Conservation (phyloP, 129 eudicot species). For the Arctium minus region DNA sequence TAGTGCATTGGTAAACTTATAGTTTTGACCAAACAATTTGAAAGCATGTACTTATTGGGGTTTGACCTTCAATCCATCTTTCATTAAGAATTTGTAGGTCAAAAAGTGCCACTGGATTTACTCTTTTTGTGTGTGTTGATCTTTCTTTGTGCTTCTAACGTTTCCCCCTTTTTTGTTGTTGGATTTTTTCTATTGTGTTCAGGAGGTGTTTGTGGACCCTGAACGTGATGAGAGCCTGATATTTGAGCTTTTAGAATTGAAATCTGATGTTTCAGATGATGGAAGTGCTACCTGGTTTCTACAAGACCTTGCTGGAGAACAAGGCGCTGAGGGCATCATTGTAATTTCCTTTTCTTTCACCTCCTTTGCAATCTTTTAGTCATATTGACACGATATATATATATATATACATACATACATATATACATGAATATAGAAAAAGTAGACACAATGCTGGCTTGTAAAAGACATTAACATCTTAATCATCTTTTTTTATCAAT, state of each 20-base stretch:
- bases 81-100: not conserved
- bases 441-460: not conserved
- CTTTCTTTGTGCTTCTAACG: not conserved
- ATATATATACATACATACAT: not conserved
- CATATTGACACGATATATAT: not conserved
- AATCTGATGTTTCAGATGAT: constrained; percentile 62
- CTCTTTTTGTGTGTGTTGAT: not conserved
- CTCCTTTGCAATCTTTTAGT: not conserved
- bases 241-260: constrained; percentile 76
- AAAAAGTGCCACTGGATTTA: not conserved
- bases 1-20: not conserved
- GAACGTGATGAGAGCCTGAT: constrained; percentile 81
- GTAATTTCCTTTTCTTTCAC: constrained; percentile 29
- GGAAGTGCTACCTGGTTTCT: constrained; percentile 96
- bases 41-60: not conserved
- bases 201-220: constrained; percentile 94
- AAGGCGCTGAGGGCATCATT: constrained; percentile 68
- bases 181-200: constrained; percentile 9
- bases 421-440: not conserved
- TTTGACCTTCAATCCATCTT: not conserved
- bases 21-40: not conserved
- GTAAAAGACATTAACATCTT: not conserved
- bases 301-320: constrained; percentile 89
- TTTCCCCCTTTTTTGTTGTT: not conserved
- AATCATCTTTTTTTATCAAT: not conserved